phyloP scores from a whole-genome alignment of 768 basidiomycete species.

The Steccherinum ochraceum region DNA sequence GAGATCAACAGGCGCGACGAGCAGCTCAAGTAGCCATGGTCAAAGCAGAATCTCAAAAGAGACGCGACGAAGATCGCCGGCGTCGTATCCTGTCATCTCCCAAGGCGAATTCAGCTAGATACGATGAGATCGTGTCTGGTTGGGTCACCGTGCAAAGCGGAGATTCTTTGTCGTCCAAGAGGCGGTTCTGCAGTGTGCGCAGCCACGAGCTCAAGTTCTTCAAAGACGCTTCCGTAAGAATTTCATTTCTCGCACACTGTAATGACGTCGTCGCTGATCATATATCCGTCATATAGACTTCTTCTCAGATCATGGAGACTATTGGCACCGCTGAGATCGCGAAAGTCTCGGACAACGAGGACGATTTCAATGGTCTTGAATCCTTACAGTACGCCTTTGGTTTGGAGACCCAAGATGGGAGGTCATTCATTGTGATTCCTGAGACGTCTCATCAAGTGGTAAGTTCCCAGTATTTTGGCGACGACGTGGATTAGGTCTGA shows the following conservation, averaged over 20 bases:
- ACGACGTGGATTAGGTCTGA: too few relatives aligned
- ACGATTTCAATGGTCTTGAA: neutral
- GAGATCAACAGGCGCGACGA: conserved; percentile 17
- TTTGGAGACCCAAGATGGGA: neutral
- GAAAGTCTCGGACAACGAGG: neutral
- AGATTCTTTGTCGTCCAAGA: conserved; percentile 23
- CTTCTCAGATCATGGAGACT: neutral
- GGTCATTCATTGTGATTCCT: neutral
- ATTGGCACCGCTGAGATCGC: neutral
- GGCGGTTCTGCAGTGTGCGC: conserved; percentile 25
- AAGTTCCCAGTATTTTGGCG: neutral
- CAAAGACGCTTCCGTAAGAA: conserved; percentile 15
- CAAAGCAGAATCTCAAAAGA: conserved; percentile 14
- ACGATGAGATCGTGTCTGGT: conserved; percentile 14
- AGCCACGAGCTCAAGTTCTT: conserved; percentile 18
- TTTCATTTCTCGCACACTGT: neutral
- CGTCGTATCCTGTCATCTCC: neutral
- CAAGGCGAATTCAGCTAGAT: neutral
- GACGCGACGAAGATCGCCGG: conserved; percentile 9
- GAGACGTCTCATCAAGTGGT: neutral
- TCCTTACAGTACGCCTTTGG: neutral
- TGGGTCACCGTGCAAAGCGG: conserved; percentile 26
- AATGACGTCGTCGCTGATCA: too few relatives aligned
- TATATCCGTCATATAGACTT: neutral
- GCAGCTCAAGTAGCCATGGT: conserved; percentile 11